Conservation (phyloP, 1,284 basidiomycete genomes). For the Melampsora abietis-canadensis region DNA sequence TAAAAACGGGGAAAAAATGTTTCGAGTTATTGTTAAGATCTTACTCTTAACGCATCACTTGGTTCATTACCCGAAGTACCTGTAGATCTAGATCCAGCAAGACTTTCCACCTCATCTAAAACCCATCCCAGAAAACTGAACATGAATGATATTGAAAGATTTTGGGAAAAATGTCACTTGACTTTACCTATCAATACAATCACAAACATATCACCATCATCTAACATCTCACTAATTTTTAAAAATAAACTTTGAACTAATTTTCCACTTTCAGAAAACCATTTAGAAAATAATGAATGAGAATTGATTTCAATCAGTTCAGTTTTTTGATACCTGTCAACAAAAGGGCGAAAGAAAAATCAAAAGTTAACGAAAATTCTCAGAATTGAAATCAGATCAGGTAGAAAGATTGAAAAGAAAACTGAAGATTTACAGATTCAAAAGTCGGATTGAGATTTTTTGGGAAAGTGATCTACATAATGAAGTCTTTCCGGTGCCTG, state of each 20-base stretch:
- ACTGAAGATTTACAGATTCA: constrained; percentile 64
- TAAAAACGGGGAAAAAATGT: not conserved
- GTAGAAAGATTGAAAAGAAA: not conserved
- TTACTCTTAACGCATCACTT: constrained; percentile 75
- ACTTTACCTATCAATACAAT: constrained; percentile 75
- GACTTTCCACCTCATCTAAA: constrained; percentile 80
- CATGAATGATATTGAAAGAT: not conserved
- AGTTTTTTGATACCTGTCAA: constrained; percentile 71
- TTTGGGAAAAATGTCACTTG: not conserved
- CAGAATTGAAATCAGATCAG: no score
- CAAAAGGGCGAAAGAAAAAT: not conserved
- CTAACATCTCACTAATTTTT: constrained; percentile 77
- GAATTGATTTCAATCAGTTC: constrained; percentile 95
- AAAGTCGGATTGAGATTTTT: constrained; percentile 86
- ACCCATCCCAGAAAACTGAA: not conserved
- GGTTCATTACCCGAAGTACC: constrained; percentile 92
- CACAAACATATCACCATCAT: constrained; percentile 85
- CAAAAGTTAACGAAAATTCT: no score
- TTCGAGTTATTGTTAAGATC: not conserved
- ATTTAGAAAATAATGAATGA: constrained; percentile 61
- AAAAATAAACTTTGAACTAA: constrained; percentile 90
- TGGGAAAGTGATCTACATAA: constrained; percentile 91
- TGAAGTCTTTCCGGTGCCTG: constrained; percentile 95
- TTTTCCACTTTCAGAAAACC: constrained; percentile 95
- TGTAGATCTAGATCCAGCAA: constrained; percentile 89